Evolutionary conservation across 192 early-diverging fungal species (phyloP).

Genomic region (Backusella luteola): DNA sequence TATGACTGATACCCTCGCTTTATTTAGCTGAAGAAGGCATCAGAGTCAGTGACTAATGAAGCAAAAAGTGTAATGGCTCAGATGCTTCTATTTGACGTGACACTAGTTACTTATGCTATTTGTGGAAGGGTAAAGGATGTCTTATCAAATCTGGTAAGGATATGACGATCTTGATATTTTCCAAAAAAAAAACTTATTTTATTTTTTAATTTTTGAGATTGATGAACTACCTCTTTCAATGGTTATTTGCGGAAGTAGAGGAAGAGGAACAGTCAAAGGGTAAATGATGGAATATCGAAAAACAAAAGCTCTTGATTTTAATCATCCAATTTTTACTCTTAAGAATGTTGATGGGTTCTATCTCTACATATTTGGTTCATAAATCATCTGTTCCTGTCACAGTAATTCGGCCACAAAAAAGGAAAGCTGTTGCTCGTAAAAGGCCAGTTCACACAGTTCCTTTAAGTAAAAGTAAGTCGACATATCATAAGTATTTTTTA

Average conservation of each 20-base stretch:
- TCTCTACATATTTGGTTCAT: conserved; percentile 53
- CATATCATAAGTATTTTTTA: background rate
- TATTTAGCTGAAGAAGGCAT: conserved; percentile 29
- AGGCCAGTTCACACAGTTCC: conserved; percentile 6
- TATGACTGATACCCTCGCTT: background rate
- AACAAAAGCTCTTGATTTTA: background rate
- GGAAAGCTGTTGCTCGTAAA: conserved; percentile 30
- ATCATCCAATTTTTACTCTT: background rate
- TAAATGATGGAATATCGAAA: conserved; percentile 13
- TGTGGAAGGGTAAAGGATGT: conserved; percentile 33
- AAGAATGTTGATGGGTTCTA: conserved; percentile 50
- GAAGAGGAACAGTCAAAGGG: conserved; percentile 47
- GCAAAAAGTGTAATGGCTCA: conserved; percentile 24
- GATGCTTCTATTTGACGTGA: conserved; percentile 38
- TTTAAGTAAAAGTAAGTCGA: conserved; percentile 25
- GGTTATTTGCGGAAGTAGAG: conserved; percentile 50
- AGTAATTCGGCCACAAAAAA: conserved; percentile 46
- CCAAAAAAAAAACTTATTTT: background rate
- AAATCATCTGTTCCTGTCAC: conserved; percentile 54
- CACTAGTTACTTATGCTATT: conserved; percentile 25
- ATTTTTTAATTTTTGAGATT: conserved; percentile 26
- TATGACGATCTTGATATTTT: background rate
- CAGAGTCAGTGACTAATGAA: conserved; percentile 21
- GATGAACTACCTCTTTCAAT: conserved; percentile 44
- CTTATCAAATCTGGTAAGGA: conserved; percentile 25